Evolutionary conservation across 228 moss, liverwort and hornwort genomes (phyloP).

Genomic region (Sphagnum fallax): DNA sequence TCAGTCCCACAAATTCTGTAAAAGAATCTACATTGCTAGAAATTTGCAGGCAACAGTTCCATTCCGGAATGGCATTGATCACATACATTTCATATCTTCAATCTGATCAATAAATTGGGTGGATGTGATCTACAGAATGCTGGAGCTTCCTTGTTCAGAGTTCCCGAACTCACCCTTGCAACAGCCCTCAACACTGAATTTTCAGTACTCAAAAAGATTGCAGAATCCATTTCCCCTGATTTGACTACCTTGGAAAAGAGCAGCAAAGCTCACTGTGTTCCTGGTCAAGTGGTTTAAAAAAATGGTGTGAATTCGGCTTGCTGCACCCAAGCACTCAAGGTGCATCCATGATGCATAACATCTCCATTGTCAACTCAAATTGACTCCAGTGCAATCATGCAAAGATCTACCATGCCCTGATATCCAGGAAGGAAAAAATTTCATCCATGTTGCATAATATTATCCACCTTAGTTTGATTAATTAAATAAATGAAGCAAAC

Average conservation of each 20-base stretch:
- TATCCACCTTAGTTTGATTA: too few relatives aligned
- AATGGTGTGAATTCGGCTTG: too few relatives aligned
- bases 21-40: not conserved
- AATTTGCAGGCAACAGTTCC: not conserved
- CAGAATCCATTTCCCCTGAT: not conserved
- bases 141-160: slow-evolving; percentile 4
- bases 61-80: not conserved
- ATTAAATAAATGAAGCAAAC: too few relatives aligned
- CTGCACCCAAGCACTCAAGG: too few relatives aligned
- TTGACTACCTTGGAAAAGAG: not conserved
- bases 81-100: not conserved
- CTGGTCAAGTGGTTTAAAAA: not conserved
- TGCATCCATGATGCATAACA: too few relatives aligned
- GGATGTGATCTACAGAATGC: slow-evolving; percentile 4
- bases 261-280: not conserved
- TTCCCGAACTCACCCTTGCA: slow-evolving; percentile 18
- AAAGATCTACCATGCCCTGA: too few relatives aligned
- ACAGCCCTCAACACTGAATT: slow-evolving; percentile 12
- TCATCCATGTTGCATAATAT: too few relatives aligned
- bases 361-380: too few relatives aligned
- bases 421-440: too few relatives aligned
- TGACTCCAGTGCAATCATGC: too few relatives aligned
- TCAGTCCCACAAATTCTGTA: not conserved
- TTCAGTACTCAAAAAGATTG: not conserved
- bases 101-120: not conserved